phyloP scores from a whole-genome alignment of 495 filamentous ascomycete genomes.

The Parathielavia hyrcaniae region DNA sequence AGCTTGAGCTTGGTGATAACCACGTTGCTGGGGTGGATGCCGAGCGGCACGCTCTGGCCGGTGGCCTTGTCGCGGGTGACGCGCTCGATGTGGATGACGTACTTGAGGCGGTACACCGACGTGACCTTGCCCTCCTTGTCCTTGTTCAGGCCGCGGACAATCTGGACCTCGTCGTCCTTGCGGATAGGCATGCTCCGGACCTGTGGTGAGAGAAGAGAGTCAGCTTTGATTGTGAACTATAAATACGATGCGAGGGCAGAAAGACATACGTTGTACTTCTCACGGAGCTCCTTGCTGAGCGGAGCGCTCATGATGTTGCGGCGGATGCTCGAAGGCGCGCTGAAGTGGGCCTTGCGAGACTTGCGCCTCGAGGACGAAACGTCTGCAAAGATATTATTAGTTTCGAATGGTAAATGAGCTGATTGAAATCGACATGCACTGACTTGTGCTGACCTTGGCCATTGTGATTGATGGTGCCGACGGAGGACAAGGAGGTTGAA shows the following conservation, averaged over 20 bases:
- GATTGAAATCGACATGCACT: slow-evolving; percentile 8
- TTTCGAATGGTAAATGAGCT: slow-evolving; percentile 1
- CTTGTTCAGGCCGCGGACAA: slow-evolving; percentile 86
- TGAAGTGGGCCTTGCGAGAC: slow-evolving; percentile 96
- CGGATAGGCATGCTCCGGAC: slow-evolving; percentile 95
- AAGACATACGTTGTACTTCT: slow-evolving; percentile 81
- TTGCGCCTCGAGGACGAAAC: slow-evolving; percentile 74
- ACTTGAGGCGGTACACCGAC: slow-evolving; percentile 97
- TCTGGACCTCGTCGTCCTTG: slow-evolving; percentile 91
- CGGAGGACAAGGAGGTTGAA: slow-evolving; percentile 26
- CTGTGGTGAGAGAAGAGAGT: slow-evolving; percentile 40
- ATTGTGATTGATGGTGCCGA: slow-evolving; percentile 34
- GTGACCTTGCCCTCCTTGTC: slow-evolving; percentile 93
- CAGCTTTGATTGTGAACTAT: background rate
- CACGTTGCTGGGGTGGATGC: slow-evolving; percentile 86
- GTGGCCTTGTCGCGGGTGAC: slow-evolving; percentile 90
- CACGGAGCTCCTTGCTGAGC: slow-evolving; percentile 88
- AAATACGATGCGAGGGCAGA: background rate
- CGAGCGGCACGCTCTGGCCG: slow-evolving; percentile 82
- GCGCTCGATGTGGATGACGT: slow-evolving; percentile 85
- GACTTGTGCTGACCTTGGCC: slow-evolving; percentile 33
- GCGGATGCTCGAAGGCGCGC: slow-evolving; percentile 82
- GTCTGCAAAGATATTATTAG: slow-evolving; percentile 28
- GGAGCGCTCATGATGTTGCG: slow-evolving; percentile 90
- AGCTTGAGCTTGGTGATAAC: slow-evolving; percentile 97